Base-by-base conservation (phyloP, 306 rosid genomes). In the Hippophae rhamnoides region DNA sequence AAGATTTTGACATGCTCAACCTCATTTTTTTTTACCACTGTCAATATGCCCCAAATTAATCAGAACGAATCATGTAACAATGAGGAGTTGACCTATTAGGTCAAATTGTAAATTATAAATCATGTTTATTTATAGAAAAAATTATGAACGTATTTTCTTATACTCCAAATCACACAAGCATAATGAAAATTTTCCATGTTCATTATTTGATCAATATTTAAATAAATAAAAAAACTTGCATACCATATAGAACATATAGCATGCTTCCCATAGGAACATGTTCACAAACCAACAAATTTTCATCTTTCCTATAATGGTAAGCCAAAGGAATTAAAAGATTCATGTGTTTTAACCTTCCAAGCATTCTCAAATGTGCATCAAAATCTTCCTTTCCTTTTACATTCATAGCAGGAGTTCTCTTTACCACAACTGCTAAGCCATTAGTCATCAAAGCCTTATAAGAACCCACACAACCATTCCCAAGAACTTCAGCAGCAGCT, bases 391-490 rank as follows among this genome's bases (percentile, higher is more conserved):
- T 84, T 7, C 73, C 85, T 51, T 81, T 58, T 10, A 69, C 71
- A 72, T 76, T 90, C 84, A 87, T 75, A 52, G 83, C 95, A 54
- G 76, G 78, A 13, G 78, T 80, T 72, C 97, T 82, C 69, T 90
- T 90, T 61, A 84, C 97, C 41, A 82, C 95, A 57, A 90, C 95
- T 3, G 94, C 79, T 9, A 83, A 66, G 41, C 95, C 95, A 72
- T 87, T 85, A 10, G 73, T 69, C 86, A 90, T 74, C n/a, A 87
- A 78, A 9, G 94, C 95, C 72, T 84, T 90, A 63, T 90, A 90
- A 41, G 94, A 90, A 18, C 94, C 90, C 57, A 78, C 63, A 14
- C 77, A 76, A 13, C 97, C 94, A 60, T 75, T 82, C 31, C 94
- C 89, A 8, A 90, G 75, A 11, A 90, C 95, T 54, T 87, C 95